Evolutionary conservation across 176 grass and related monocot species (phyloP).

Genomic region (Panicum miliaceum): DNA sequence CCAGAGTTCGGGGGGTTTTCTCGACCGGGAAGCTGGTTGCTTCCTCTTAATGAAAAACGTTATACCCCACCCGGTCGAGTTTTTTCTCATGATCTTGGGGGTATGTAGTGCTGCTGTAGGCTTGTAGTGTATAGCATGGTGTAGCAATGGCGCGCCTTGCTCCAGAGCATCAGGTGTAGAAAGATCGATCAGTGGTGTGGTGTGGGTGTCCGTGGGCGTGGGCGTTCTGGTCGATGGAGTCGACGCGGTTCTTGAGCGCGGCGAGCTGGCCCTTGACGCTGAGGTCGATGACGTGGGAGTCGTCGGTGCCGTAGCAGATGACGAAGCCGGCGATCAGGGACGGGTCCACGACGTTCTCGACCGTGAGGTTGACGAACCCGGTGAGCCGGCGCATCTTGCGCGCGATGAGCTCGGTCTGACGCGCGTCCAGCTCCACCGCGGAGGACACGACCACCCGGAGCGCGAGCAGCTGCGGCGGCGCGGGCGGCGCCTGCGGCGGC

Average conservation of each 20-base stretch:
- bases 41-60: too few species aligned
- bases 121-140: not conserved
- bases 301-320: constrained; percentile 75
- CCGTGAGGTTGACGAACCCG: constrained; percentile 66
- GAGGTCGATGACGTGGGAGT: constrained; percentile 82
- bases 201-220: constrained; percentile 17
- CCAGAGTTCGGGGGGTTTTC: too few species aligned
- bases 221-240: constrained; percentile 64
- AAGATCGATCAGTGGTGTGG: not conserved
- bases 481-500: too few species aligned
- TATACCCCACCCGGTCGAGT: too few species aligned
- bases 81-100: too few species aligned
- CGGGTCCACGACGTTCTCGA: constrained; percentile 76
- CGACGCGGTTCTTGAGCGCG: constrained; percentile 66
- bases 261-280: constrained; percentile 83
- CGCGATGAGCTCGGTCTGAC: constrained; percentile 80
- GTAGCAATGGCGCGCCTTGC: not conserved
- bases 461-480: constrained; percentile 42
- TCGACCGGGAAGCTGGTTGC: too few species aligned
- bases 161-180: too few species aligned
- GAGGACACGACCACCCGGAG: constrained; percentile 77
- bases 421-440: constrained; percentile 70
- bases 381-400: constrained; percentile 93
- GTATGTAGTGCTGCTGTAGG: not conserved
- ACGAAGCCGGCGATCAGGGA: constrained; percentile 88